phyloP scores from a whole-genome alignment of 2,329 filamentous ascomycete genomes.

The Colletotrichum sp. region DNA sequence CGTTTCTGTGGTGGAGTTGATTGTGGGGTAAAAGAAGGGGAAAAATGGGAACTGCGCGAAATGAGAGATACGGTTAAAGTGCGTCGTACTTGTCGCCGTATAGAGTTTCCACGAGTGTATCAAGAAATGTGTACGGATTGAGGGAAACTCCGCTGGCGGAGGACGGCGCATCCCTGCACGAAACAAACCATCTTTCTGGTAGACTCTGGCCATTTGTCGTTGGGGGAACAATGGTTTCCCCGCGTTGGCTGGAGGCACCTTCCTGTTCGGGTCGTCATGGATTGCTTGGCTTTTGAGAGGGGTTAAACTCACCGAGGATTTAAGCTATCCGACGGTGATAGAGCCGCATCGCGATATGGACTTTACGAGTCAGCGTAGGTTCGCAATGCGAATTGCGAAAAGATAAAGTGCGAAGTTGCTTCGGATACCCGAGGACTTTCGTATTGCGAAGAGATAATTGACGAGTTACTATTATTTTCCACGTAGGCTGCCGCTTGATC shows the following conservation, averaged over 20 bases:
- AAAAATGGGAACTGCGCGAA: neutral
- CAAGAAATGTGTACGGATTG: neutral
- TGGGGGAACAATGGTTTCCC: neutral
- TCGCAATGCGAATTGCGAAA: neutral
- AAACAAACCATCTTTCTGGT: neutral
- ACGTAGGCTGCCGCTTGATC: rapidly evolving
- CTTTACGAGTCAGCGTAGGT: neutral
- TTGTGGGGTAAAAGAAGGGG: neutral
- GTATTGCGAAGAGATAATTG: rapidly evolving
- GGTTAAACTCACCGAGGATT: neutral
- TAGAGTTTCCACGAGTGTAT: neutral
- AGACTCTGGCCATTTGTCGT: neutral
- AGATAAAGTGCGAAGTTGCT: neutral
- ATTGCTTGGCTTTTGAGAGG: neutral
- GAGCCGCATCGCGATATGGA: neutral
- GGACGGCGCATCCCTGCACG: neutral
- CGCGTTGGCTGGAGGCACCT: neutral
- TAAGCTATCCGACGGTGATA: neutral
- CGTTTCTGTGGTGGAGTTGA: neutral
- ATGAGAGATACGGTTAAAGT: neutral
- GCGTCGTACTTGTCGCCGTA: neutral
- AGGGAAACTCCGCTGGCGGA: neutral
- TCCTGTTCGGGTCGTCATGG: neutral
- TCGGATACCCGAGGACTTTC: rapidly evolving
- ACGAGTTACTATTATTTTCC: rapidly evolving